Conservation (phyloP, 176 grass and related monocot species). For the Typha latifolia region DNA sequence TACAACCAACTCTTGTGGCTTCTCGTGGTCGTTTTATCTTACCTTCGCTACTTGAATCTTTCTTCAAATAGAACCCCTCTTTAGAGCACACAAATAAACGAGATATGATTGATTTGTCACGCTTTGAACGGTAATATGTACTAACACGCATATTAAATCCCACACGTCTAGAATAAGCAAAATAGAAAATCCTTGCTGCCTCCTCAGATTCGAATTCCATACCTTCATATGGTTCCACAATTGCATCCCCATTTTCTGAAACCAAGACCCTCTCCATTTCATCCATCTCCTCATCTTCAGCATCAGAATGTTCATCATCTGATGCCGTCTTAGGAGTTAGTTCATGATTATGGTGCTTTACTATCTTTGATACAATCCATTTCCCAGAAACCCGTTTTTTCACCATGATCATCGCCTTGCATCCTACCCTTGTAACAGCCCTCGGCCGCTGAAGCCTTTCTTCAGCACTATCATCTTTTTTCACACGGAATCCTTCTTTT, state of each 20-base stretch:
- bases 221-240: slow-evolving; percentile 19
- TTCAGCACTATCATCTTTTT: slow-evolving; percentile 39
- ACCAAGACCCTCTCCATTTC: slow-evolving; percentile 3
- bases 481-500: slow-evolving; percentile 66
- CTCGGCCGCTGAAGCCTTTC: slow-evolving; percentile 35
- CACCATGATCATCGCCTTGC: slow-evolving; percentile 77
- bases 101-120: slow-evolving; percentile 24
- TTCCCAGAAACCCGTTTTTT: slow-evolving; percentile 49
- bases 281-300: slow-evolving; percentile 13
- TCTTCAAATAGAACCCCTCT: slow-evolving; percentile 22
- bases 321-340: slow-evolving; percentile 18
- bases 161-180: slow-evolving; percentile 10
- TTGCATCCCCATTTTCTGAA: neutral
- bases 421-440: slow-evolving; percentile 63
- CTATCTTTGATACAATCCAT: slow-evolving; percentile 63
- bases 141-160: slow-evolving; percentile 26
- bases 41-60: slow-evolving; percentile 7
- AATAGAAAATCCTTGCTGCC: slow-evolving; percentile 18
- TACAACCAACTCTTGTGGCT: slow-evolving; percentile 22
- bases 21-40: slow-evolving; percentile 24
- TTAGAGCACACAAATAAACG: slow-evolving; percentile 26
- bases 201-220: slow-evolving; percentile 28
- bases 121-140: slow-evolving; percentile 25
- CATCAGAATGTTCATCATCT: slow-evolving; percentile 10
- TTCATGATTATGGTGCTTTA: slow-evolving; percentile 51